These are phyloP conservation scores for Polytrichum commune DNA, from an alignment of 225 moss, liverwort and hornwort species.

Conservation along the genomic window DNA sequence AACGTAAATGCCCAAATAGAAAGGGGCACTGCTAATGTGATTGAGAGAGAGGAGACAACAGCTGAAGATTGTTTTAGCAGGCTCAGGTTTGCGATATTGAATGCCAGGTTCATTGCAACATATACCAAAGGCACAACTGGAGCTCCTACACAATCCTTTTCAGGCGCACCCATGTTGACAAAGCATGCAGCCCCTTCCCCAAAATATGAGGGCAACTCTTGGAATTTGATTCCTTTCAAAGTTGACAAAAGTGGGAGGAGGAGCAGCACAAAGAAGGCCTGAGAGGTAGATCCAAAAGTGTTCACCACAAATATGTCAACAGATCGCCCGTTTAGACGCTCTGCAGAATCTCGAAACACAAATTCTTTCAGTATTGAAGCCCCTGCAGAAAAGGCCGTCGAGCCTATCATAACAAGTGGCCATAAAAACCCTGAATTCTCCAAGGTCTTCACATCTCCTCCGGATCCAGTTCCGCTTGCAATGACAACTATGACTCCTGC, in stretches of 20 bases:
- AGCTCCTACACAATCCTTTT: slow-evolving; percentile 36
- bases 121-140: slow-evolving; percentile 50
- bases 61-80: slow-evolving; percentile 59
- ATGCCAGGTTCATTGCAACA: slow-evolving; percentile 39
- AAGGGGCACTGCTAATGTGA: slow-evolving; percentile 43
- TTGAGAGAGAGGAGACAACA: slow-evolving; percentile 42
- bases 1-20: slow-evolving; percentile 59
- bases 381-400: slow-evolving; percentile 37
- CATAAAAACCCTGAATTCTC: slow-evolving; percentile 33
- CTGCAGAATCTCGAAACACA: slow-evolving; percentile 7
- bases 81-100: slow-evolving; percentile 42
- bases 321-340: slow-evolving; percentile 32
- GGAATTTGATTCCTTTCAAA: slow-evolving; percentile 41
- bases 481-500: slow-evolving; percentile 40
- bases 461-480: slow-evolving; percentile 47
- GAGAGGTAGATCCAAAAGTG: slow-evolving; percentile 44
- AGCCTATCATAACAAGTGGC: slow-evolving; percentile 46
- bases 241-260: slow-evolving; percentile 42
- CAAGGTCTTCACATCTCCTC: slow-evolving; percentile 20
- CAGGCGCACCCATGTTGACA: slow-evolving; percentile 30
- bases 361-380: slow-evolving; percentile 52
- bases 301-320: slow-evolving; percentile 66
- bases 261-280: slow-evolving; percentile 57
- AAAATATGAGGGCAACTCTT: slow-evolving; percentile 36
- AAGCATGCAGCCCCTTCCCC: slow-evolving; percentile 44